Evolutionary conservation across 2,329 filamentous ascomycete genomes (phyloP).

Genomic region (Ophiostoma populinum): DNA sequence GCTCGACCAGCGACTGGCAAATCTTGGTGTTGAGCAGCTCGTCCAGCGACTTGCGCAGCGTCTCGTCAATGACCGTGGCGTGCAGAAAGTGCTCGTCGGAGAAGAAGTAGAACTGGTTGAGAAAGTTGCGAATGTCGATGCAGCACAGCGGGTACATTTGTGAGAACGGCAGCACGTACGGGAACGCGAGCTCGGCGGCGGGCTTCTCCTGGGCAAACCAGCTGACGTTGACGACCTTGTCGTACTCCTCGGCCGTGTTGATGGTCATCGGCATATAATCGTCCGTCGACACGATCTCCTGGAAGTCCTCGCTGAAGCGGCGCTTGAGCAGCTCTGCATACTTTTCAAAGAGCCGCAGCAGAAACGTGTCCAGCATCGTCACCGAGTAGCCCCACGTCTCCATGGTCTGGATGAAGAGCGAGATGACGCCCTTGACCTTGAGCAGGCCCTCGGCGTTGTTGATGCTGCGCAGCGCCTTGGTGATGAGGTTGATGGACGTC

Average conservation of each 20-base stretch:
- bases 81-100: constrained; percentile 92
- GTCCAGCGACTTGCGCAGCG: constrained; percentile 74
- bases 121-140: constrained; percentile 92
- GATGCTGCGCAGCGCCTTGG: constrained; percentile 60
- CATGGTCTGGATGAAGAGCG: constrained; percentile 96
- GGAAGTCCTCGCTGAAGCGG: constrained; percentile 88
- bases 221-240: constrained; percentile 87
- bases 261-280: constrained; percentile 99
- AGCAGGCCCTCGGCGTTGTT: constrained; percentile 75
- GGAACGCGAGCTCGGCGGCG: constrained; percentile 65
- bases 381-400: constrained; percentile 91
- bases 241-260: constrained; percentile 75
- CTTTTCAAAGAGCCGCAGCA: constrained; percentile 81
- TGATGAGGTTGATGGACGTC: constrained; percentile 65
- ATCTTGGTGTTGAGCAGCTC: constrained; percentile 87
- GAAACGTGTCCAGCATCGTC: constrained; percentile 60
- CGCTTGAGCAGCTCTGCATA: constrained; percentile 84
- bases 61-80: constrained; percentile 77
- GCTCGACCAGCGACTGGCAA: constrained; percentile 75
- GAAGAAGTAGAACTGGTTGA: constrained; percentile 97
- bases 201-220: constrained; percentile 84
- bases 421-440: constrained; percentile 88
- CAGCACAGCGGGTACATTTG: constrained; percentile 98
- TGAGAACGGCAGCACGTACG: constrained; percentile 89
- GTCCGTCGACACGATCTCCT: constrained; percentile 80